Percentiles rank a stretch among this genome's conserved stretches.
phyloP scores from a whole-genome alignment of 163 green algal species.

The Scenedesmus sp. region DNA sequence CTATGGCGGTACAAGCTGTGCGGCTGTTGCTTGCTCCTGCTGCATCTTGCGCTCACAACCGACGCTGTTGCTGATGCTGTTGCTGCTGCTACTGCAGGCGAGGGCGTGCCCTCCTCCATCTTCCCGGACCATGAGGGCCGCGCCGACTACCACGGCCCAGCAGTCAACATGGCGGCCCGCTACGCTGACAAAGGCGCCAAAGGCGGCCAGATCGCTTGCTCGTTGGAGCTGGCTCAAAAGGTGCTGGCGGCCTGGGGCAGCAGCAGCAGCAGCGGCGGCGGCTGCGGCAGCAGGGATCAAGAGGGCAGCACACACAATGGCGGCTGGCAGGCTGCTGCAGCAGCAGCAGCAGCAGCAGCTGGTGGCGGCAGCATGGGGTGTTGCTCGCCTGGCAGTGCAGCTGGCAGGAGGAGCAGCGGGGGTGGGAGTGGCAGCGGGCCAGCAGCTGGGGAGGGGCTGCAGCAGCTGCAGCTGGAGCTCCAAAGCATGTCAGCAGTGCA shows the following conservation, averaged over 20 bases:
- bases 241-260: conserved; percentile 14
- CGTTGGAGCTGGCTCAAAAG: not conserved
- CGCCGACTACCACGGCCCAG: conserved; percentile 68
- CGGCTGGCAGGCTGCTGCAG: not conserved
- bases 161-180: conserved; percentile 65
- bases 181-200: conserved; percentile 48
- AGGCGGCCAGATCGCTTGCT: conserved; percentile 51
- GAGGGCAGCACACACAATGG: too few species aligned
- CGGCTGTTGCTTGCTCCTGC: too few species aligned
- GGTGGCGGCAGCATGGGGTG: not conserved
- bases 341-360: not conserved
- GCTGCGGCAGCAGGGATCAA: not conserved
- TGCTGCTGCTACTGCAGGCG: conserved; percentile 32
- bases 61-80: not conserved
- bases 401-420: not conserved
- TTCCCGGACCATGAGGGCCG: conserved; percentile 62
- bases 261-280: not conserved
- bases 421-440: not conserved
- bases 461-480: not conserved
- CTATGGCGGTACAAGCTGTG: too few species aligned
- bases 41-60: too few species aligned
- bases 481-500: not conserved
- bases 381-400: not conserved
- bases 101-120: conserved; percentile 59
- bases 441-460: not conserved